Percentiles rank a stretch among this genome's conserved stretches.
Conservation (phyloP, 2,329 filamentous ascomycete species). For the Penicillium sp. region DNA sequence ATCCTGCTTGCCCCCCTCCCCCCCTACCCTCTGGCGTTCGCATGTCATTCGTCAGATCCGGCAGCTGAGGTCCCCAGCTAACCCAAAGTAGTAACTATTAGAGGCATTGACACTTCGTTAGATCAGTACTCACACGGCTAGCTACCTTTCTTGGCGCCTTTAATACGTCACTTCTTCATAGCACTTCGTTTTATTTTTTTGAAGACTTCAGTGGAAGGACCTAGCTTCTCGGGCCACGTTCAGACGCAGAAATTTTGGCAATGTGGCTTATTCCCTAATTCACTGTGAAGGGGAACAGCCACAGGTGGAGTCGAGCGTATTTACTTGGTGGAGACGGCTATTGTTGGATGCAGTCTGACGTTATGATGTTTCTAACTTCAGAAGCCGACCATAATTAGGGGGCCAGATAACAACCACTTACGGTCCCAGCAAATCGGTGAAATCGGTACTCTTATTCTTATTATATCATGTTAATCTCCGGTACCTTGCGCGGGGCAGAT, state of each 20-base stretch:
- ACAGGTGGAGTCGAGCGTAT: slow-evolving; percentile 17
- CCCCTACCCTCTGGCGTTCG: not conserved
- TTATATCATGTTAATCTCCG: not conserved
- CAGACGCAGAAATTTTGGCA: not conserved
- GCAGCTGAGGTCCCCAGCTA: not conserved
- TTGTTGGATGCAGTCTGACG: slow-evolving; percentile 14
- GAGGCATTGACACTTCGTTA: not conserved
- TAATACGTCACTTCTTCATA: not conserved
- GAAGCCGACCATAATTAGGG: not conserved
- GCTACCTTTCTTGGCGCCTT: not conserved
- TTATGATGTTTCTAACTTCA: slow-evolving; percentile 3
- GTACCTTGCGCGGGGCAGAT: slow-evolving; percentile 15
- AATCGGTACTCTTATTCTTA: not conserved
- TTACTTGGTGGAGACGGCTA: slow-evolving; percentile 11
- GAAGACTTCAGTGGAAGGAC: no score
- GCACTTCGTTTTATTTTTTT: no score
- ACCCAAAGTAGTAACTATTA: no score
- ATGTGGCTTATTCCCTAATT: not conserved
- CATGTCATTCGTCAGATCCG: slow-evolving; percentile 11
- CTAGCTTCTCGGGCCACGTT: not conserved
- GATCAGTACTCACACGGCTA: not conserved
- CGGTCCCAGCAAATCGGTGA: not conserved
- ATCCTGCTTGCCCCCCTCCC: slow-evolving; percentile 5
- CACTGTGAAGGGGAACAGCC: slow-evolving; percentile 5
- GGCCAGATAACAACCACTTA: not conserved